Base-by-base conservation (phyloP, 2,329 filamentous ascomycete species). In the Stemphylium vesicarium region DNA sequence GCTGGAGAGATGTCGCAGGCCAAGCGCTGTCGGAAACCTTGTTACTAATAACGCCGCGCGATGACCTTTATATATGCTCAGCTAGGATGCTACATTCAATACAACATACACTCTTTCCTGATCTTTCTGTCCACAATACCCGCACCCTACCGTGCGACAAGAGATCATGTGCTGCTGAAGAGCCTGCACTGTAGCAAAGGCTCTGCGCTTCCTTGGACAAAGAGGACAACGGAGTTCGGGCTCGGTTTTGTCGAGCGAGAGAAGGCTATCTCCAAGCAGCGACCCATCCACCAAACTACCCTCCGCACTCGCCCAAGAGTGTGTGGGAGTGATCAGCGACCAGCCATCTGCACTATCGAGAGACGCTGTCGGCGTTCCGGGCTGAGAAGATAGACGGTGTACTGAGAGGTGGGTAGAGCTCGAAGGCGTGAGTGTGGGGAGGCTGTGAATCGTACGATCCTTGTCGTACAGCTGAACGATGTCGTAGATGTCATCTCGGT, bases 401-500 rank as follows among this genome's bases (percentile, higher is more conserved):
- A 12, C 37, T 20, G 20, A 44, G n/a, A 39, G 33, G 4, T 43
- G 16, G 9, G 39, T 22, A 35, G 37, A 46, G 33, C 15, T 45
- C 26, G 26, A 46, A 46, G 50, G 35, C 18, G 41, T 31, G 35
- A 38, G 37, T 42, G 22, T 24, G 12, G 24, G 44, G 31, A 33
- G 20, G 46, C 16, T 38, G 15, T 56, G 39, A 32, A 56, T 59
- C 12, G 44, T 13, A 20, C 31, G 18, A 18, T 59, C 44, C 18
- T 36, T 46, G 32, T 59, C 48, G 35, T 45, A 37, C n/a, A 42
- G 33, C n/a, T 56, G 41, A 15, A 59, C 39, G 16, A 59, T 53
- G 12, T 45, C 15, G 32, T 53, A 53, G 18, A 59, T 49, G 13
- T 45, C 31, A 24, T 48, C 35, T n/a, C 44, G 39, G 36, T 47